phyloP scores from a whole-genome alignment of 805 yeast species.

The Grigorovia transvaalensis region DNA sequence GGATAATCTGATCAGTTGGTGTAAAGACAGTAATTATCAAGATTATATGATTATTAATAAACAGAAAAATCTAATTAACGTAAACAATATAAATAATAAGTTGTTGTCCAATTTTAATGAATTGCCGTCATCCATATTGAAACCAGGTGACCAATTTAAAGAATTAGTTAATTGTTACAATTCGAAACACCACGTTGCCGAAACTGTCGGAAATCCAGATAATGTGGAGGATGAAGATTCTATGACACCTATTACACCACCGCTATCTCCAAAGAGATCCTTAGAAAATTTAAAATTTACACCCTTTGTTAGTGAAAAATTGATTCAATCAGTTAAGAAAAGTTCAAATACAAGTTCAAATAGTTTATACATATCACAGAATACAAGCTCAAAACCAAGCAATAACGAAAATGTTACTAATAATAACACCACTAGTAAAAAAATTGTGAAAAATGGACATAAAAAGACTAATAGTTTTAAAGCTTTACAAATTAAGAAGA shows the following conservation, averaged over 20 bases:
- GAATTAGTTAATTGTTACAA: background rate
- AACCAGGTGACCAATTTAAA: constrained; percentile 22
- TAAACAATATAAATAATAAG: background rate
- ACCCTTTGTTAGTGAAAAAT: constrained; percentile 11
- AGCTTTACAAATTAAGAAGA: constrained; percentile 26
- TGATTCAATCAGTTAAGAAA: constrained; percentile 24
- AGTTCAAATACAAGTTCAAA: constrained; percentile 3
- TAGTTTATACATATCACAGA: background rate
- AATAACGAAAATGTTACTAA: constrained; percentile 1
- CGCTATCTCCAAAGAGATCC: background rate
- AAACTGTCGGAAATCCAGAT: background rate
- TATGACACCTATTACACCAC: background rate
- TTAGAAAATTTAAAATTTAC: constrained; percentile 6
- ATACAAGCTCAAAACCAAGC: background rate
- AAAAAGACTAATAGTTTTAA: constrained; percentile 30
- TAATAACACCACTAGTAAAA: background rate
- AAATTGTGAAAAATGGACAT: constrained; percentile 8
- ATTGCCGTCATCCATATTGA: constrained; percentile 17
- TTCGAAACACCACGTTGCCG: background rate
- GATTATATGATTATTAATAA: constrained; percentile 20
- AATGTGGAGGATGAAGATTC: background rate
- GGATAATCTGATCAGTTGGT: constrained; percentile 25
- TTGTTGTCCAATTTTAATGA: background rate
- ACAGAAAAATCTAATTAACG: background rate
- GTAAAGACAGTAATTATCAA: constrained; percentile 24